Evolutionary conservation across 495 filamentous ascomycete genomes (phyloP).

Genomic region (Aspergillus asperescens): DNA sequence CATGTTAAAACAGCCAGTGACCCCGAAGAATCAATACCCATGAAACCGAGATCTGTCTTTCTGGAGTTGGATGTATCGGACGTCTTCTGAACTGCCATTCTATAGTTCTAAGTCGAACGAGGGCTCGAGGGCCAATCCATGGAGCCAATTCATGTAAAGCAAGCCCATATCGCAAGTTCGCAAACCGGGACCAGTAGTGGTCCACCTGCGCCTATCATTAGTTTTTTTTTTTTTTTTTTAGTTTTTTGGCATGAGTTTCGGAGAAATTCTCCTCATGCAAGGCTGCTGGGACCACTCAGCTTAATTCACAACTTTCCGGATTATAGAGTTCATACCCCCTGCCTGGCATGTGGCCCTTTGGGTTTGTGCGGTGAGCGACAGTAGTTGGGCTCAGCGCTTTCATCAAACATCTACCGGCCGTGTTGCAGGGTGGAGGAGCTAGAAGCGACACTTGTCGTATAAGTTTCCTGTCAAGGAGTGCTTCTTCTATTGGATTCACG

Average conservation of each 20-base stretch:
- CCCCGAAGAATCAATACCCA: not conserved
- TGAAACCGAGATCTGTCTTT: not conserved
- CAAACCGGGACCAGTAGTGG: not conserved
- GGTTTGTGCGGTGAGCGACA: not conserved
- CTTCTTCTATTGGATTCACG: not conserved
- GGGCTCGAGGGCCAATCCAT: conserved; percentile 1
- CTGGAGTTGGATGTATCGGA: too few relatives aligned
- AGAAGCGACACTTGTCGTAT: too few relatives aligned
- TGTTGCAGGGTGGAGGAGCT: too few relatives aligned
- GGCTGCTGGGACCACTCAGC: not conserved
- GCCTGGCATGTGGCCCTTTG: conserved; percentile 2
- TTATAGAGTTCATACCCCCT: not conserved
- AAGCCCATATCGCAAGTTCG: not conserved
- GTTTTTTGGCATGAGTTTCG: not conserved
- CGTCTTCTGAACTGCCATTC: too few relatives aligned
- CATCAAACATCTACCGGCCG: too few relatives aligned
- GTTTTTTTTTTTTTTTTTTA: too few relatives aligned
- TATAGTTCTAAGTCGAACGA: not conserved
- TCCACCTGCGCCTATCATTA: not conserved
- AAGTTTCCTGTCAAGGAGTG: too few relatives aligned
- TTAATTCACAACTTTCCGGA: not conserved
- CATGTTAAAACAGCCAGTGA: not conserved
- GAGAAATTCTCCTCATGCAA: not conserved
- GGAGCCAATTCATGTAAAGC: not conserved
- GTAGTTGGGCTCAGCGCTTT: too few relatives aligned